Evolutionary conservation across 73 alveolate species (phyloP).

Genomic region (Paramecium sonneborni): DNA sequence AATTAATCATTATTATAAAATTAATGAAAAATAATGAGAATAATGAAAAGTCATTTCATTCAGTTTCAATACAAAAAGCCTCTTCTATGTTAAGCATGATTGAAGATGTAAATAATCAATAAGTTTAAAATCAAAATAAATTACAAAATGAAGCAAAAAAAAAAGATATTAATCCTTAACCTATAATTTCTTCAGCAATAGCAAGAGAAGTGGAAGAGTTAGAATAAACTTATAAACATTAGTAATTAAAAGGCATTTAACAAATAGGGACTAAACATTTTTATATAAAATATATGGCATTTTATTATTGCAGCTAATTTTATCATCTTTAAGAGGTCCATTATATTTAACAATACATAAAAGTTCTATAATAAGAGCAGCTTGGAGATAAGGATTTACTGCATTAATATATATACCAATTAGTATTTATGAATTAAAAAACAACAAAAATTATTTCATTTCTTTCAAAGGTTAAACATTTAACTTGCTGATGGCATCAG

Average conservation of each 20-base stretch:
- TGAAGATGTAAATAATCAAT: background rate
- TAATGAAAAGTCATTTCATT: conserved; percentile 17
- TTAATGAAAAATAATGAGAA: background rate
- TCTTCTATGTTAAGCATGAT: background rate
- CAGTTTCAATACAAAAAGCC: background rate
- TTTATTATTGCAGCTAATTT: background rate
- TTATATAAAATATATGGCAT: background rate
- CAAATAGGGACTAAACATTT: background rate
- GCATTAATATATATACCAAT: background rate
- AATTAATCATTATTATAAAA: background rate
- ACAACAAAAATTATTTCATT: background rate
- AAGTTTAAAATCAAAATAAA: background rate
- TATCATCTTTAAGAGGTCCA: conserved; percentile 55
- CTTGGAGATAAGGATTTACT: conserved; percentile 55
- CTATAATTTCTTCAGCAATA: background rate
- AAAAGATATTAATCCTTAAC: too few relatives aligned
- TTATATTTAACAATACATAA: background rate
- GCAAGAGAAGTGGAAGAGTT: background rate
- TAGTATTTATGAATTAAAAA: background rate
- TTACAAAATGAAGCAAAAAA: background rate
- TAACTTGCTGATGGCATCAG: background rate
- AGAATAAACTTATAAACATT: background rate
- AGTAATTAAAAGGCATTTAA: background rate
- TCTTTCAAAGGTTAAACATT: background rate
- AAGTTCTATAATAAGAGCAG: conserved; percentile 1